Base-by-base conservation (phyloP, 2,329 filamentous ascomycete genomes). In the Ophiocordyceps sinensis region DNA sequence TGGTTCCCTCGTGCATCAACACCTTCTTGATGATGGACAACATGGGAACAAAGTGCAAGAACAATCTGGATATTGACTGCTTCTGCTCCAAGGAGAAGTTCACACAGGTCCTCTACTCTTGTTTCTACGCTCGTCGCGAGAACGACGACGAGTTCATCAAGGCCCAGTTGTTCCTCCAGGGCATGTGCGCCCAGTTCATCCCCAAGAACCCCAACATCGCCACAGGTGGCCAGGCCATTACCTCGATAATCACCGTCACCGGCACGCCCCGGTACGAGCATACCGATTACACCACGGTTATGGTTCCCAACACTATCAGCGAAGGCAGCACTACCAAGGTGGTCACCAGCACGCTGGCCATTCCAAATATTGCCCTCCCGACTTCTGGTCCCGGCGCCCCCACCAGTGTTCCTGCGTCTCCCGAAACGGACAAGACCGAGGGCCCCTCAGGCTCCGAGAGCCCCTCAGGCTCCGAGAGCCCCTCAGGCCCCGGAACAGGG, bases 1-100 rank as follows among this genome's bases (percentile, higher is more conserved):
- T 88, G 38, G 80, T 95, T 39, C 88, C 89, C 47, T 77, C 77
- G 57, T 96, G 89, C 70, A 68, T 96, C 65, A 91, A 89, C 75
- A 93, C 87, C 54, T 95, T 86, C 85, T 65, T 94, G 23, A 26
- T 26, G 23, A 26, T 26, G 54, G 74, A 76, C 58, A 64, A 71
- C 45, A 74, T 82, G 39, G 34, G 8, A 15, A 45, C 54, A 40
- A 67, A 74, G 57, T 96, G 89, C 76, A 71, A 72, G 53, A 79
- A 85, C 66, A 94, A 94, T 78, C 80, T 82, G 36, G 85, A 94
- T 56, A 65, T 71, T 44, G 63, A 66, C 49, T 96, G 89, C 77
- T 94, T 85, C 80, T 96, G 89, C 77, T 82, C 84, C 51, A 74
- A 82, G 57, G 61, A 71, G 45, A 66, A 76, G 42, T 89, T 91